Base-by-base conservation (phyloP, 2,329 filamentous ascomycete genomes). In the Colletotrichum sp. region DNA sequence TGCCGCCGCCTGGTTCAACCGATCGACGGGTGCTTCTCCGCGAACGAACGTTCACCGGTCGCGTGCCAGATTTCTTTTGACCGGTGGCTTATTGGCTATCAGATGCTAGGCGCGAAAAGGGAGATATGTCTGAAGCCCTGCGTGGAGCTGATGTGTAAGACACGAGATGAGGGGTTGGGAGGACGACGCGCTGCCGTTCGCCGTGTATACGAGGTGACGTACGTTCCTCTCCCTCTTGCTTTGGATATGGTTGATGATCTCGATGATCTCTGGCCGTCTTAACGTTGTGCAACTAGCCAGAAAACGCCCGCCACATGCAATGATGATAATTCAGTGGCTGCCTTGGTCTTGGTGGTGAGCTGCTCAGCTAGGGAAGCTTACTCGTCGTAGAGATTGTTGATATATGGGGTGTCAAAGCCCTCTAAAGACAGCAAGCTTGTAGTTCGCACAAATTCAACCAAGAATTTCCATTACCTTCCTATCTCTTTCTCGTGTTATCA, bases 391-490 rank as follows among this genome's bases (percentile, higher is more conserved):
- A 21, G 62, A 65, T 30, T 52, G 18, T 32, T 62, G 36, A 66
- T 52, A 66, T 44, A 66, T 66, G 24, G 63, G 2, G 24, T 9
- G 6, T 52, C 16, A 21, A 24, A 28, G 4, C 36, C 63, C 63
- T 30, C 34, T 4, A 1, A 0, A 36, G 8, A 39, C 1, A 1
- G 0, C 9, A 3, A 2, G 5, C 2, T n/a, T 0, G 18, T 12
- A 44, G 18, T n/a, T 44, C 0, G 9, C 18, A n/a, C 39, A 44
- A 1, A 44, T 32, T 1, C 32, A 10, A 32, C 55, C 24, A 3
- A 28, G 6, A 59, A 1, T 10, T 16, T 13, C 44, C 18, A 12
- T 8, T 3, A 1, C 59, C 24, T 2, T 21, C 12, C 8, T 6
- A 34, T 21, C 16, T 57, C 4, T 16, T 16, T 15, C 52, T 59